Percentiles rank a stretch among this genome's conserved stretches.
These are phyloP conservation scores for Paramecium bursaria DNA, from an alignment of 73 alveolate species.

Conservation along the genomic window DNA sequence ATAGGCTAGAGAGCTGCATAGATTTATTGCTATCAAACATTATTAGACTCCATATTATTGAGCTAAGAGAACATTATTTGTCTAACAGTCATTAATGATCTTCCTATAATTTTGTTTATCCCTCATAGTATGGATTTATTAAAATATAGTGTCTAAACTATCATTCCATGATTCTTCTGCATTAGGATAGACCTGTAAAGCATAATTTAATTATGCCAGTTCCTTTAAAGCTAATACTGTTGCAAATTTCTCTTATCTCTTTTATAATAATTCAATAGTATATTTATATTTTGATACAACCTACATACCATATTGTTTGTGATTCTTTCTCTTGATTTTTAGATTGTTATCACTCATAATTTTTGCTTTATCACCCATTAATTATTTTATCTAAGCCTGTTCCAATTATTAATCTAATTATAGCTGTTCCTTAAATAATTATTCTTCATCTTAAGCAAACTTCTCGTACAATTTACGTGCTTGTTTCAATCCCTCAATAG, in stretches of 20 bases:
- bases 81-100: conserved; percentile 69
- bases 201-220: conserved; percentile 85
- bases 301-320: conserved; percentile 83
- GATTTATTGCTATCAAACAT: conserved; percentile 66
- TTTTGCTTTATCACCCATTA: conserved; percentile 11
- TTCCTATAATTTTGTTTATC: conserved; percentile 84
- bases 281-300: conserved; percentile 84
- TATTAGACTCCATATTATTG: conserved; percentile 74
- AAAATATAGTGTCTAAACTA: conserved; percentile 93
- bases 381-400: neutral
- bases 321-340: conserved; percentile 84
- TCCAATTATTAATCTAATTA: conserved; percentile 32
- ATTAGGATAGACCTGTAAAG: conserved; percentile 80
- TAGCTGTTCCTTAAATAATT: conserved; percentile 77
- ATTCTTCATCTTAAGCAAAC: conserved; percentile 85
- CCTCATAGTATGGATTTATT: conserved; percentile 80
- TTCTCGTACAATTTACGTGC: conserved; percentile 88
- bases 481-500: conserved; percentile 85
- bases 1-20: conserved; percentile 47
- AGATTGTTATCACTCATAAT: conserved; percentile 44
- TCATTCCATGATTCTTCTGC: conserved; percentile 95
- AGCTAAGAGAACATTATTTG: conserved; percentile 61
- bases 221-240: conserved; percentile 89
- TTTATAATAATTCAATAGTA: conserved; percentile 87
- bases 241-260: conserved; percentile 93